Base-by-base conservation (phyloP, 441 rosid genomes). In the Isatis lusitanica region DNA sequence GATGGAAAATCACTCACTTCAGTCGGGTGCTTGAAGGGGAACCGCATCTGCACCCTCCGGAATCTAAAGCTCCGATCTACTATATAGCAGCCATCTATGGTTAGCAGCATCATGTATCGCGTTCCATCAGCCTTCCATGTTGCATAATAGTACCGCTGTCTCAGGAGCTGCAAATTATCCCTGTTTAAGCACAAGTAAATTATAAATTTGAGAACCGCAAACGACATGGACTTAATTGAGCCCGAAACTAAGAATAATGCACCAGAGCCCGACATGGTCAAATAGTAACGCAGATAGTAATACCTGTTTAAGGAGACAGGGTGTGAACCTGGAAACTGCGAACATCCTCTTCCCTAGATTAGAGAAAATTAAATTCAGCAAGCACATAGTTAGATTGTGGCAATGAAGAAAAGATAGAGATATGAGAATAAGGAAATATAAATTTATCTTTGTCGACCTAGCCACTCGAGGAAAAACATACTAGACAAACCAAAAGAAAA, bases 101-200 rank as follows among this genome's bases (percentile, higher is more conserved):
- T 93, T 68, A 96, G 86, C 56, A 96, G 84, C 99, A 96, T 90
- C 99, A 96, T 89, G 73, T 96, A 96, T 69, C 99, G 86, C 7
- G 98, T 96, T 76, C 99, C 99, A 81, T 93, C 99, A 65, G 99
- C 99, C 81, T 96, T 96, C 99, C 99, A 96, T 9, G 99, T 96
- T 67, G 99, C 99, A 82, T 90, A 93, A 77, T 96, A 96, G 80
- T 96, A 96, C 2, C 97, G 87, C 79, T 96, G 99, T 81, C 99
- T 90, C 77, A 96, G 78, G 59, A 93, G 84, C 81, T 93, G 98
- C 70, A 96, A 83, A 74, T 93, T 96, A 2, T 93, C 98, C 79
- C 99, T 96, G 91, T 57, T 58, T 21, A 33, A 66, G 56, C 52
- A 78, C 42, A 66, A 38, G 48, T 75, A 80, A 68, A 31, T 28